These are phyloP conservation scores for Trichomonascaceae sp. DNA, from an alignment of 1,139 yeast genomes.

Conservation along the genomic window DNA sequence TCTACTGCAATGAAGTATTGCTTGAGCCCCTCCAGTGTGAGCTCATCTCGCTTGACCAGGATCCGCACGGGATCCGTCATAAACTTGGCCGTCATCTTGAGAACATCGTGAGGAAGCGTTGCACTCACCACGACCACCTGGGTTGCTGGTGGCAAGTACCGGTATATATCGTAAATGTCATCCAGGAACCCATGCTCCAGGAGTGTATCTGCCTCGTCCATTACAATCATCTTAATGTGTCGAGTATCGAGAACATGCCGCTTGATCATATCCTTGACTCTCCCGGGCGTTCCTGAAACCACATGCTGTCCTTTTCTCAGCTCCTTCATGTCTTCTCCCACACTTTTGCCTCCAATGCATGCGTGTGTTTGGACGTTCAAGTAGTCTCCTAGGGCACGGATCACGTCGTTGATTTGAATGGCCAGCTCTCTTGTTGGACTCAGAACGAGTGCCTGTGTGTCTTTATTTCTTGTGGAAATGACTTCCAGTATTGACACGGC, in stretches of 20 bases:
- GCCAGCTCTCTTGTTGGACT: conserved; percentile 99
- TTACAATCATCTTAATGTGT: conserved; percentile 87
- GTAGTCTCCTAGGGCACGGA: conserved; percentile 85
- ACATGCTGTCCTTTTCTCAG: conserved; percentile 89
- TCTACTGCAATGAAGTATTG: conserved; percentile 94
- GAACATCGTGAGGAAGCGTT: conserved; percentile 94
- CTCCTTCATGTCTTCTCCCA: conserved; percentile 84
- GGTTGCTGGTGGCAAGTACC: conserved; percentile 83
- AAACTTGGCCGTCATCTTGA: conserved; percentile 92
- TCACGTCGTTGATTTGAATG: conserved; percentile 93
- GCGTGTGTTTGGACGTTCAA: conserved; percentile 93
- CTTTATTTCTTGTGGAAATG: conserved; percentile 40
- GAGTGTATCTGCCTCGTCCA: conserved; percentile 99
- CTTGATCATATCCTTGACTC: conserved; percentile 95
- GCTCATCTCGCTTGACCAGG: conserved; percentile 94
- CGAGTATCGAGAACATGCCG: conserved; percentile 85
- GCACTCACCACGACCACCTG: conserved; percentile 96
- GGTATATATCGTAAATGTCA: conserved; percentile 94
- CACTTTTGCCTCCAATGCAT: conserved; percentile 96
- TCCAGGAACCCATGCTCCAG: conserved; percentile 93
- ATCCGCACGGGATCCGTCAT: conserved; percentile 97
- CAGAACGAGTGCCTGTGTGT: conserved; percentile 72
- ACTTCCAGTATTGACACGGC: conserved; percentile 93
- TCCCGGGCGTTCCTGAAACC: conserved; percentile 98
- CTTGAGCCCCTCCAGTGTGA: conserved; percentile 96